Evolutionary conservation across 495 filamentous ascomycete species (phyloP).

Genomic region (Penicillium steckii): DNA sequence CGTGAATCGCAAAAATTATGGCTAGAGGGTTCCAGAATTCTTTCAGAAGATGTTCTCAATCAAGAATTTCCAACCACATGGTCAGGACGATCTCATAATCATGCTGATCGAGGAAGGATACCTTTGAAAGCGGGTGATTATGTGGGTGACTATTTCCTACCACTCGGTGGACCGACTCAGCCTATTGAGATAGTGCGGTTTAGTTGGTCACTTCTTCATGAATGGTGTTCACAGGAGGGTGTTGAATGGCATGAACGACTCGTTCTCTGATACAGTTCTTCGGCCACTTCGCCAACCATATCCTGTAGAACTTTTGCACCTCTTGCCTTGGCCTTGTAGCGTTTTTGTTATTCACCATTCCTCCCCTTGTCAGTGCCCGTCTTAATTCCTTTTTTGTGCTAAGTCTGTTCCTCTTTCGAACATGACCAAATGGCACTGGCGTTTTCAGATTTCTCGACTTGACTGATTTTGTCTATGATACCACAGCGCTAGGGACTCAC

Average conservation of each 20-base stretch:
- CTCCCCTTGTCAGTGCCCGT: too few relatives aligned
- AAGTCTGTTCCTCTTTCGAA: too few relatives aligned
- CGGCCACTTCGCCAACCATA: too few relatives aligned
- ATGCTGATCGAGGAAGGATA: slow-evolving; percentile 36
- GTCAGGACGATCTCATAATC: slow-evolving; percentile 38
- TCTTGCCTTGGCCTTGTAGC: too few relatives aligned
- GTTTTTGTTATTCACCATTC: too few relatives aligned
- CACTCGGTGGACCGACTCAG: slow-evolving; percentile 38
- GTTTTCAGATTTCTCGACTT: slow-evolving; percentile 5
- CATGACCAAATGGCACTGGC: slow-evolving; percentile 1
- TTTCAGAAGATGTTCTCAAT: slow-evolving; percentile 43
- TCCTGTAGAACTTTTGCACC: too few relatives aligned
- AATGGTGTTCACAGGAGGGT: slow-evolving; percentile 46
- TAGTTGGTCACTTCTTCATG: slow-evolving; percentile 41
- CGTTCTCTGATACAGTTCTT: slow-evolving; percentile 26
- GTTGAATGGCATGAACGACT: slow-evolving; percentile 42
- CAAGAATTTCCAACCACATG: slow-evolving; percentile 48
- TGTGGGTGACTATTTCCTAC: slow-evolving; percentile 41
- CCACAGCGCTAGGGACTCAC: slow-evolving; percentile 31
- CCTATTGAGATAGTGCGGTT: slow-evolving; percentile 50
- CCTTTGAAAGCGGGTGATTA: slow-evolving; percentile 40
- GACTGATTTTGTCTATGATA: slow-evolving; percentile 32
- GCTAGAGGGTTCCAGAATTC: slow-evolving; percentile 41
- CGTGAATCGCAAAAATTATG: slow-evolving; percentile 45
- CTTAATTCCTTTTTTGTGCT: too few relatives aligned